Conservation (phyloP, 1,284 basidiomycete species). For the Schizophyllum commune region DNA sequence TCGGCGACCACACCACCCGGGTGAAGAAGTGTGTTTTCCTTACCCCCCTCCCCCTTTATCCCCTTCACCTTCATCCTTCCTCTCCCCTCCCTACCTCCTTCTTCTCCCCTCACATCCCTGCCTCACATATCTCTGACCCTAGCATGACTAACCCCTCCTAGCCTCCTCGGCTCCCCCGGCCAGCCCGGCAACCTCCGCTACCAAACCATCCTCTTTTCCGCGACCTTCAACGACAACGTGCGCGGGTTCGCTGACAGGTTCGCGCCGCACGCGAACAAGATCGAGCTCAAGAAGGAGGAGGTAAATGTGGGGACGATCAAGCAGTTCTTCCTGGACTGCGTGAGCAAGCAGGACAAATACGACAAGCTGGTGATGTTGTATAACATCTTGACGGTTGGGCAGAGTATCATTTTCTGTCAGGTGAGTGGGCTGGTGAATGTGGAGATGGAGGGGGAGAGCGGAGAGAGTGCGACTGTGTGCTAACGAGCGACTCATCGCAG, state of each 20-base stretch:
- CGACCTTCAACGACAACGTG: slow-evolving; percentile 95
- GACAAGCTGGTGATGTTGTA: slow-evolving; percentile 93
- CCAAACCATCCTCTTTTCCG: slow-evolving; percentile 96
- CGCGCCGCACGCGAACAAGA: slow-evolving; percentile 93
- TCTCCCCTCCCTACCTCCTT: slow-evolving; percentile 5
- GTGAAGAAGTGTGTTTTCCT: slow-evolving; percentile 78
- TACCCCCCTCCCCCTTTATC: neutral
- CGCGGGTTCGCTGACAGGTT: slow-evolving; percentile 87
- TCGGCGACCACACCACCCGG: slow-evolving; percentile 93
- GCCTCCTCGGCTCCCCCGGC: neutral
- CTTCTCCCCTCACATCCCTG: neutral
- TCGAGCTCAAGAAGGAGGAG: slow-evolving; percentile 92
- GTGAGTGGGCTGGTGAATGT: slow-evolving; percentile 30
- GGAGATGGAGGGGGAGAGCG: neutral
- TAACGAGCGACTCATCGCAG: too few relatives aligned
- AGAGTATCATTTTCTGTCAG: slow-evolving; percentile 96
- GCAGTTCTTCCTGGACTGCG: slow-evolving; percentile 97
- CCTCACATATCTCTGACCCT: neutral
- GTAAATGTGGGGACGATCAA: slow-evolving; percentile 92
- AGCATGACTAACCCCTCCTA: neutral
- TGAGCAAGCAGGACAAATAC: slow-evolving; percentile 87
- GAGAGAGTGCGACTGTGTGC: too few relatives aligned
- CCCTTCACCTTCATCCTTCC: neutral
- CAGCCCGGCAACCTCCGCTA: neutral
- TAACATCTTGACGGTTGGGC: slow-evolving; percentile 87